Percentiles rank a stretch among this genome's conserved stretches.
Evolutionary conservation across 257 asterid genomes (phyloP).

Genomic region (Mitragyna speciosa): DNA sequence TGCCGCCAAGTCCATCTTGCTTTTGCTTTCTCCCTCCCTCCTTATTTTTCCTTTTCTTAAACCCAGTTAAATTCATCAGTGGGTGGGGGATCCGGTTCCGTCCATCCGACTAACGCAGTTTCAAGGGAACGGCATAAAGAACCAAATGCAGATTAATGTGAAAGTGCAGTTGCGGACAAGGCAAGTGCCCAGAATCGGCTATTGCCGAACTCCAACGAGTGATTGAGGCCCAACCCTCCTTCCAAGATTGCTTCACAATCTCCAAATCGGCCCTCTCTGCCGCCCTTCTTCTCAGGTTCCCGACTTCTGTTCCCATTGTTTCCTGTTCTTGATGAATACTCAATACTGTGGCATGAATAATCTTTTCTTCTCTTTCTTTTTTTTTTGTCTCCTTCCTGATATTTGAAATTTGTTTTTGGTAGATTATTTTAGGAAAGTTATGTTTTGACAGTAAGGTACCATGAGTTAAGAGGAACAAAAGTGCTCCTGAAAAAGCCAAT

Average conservation of each 20-base stretch:
- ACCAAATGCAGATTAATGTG: conserved; percentile 22
- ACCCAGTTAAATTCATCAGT: no score
- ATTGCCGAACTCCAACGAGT: conserved; percentile 85
- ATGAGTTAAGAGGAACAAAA: conserved; percentile 80
- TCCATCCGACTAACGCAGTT: no score
- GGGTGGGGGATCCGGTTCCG: no score
- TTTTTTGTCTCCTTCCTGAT: no score
- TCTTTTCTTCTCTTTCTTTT: not conserved
- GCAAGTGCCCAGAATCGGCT: conserved; percentile 86
- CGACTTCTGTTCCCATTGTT: not conserved
- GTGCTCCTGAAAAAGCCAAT: conserved; percentile 81
- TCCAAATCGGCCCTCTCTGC: conserved; percentile 82
- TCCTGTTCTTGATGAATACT: no score
- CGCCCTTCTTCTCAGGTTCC: conserved; percentile 85
- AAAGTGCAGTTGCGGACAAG: conserved; percentile 89
- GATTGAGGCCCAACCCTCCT: conserved; percentile 71
- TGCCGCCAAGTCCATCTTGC: conserved; percentile 11
- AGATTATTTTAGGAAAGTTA: conserved; percentile 53
- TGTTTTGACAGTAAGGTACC: conserved; percentile 85
- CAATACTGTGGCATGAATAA: no score
- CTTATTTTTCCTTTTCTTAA: not conserved
- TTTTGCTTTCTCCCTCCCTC: not conserved
- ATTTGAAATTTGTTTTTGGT: conserved; percentile 2
- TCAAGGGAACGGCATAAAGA: no score
- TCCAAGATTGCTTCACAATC: conserved; percentile 56